Evolutionary conservation across 176 grass and related monocot genomes (phyloP), one percentile per base, ranked within the genome.

Genomic region (Olyra latifolia): DNA sequence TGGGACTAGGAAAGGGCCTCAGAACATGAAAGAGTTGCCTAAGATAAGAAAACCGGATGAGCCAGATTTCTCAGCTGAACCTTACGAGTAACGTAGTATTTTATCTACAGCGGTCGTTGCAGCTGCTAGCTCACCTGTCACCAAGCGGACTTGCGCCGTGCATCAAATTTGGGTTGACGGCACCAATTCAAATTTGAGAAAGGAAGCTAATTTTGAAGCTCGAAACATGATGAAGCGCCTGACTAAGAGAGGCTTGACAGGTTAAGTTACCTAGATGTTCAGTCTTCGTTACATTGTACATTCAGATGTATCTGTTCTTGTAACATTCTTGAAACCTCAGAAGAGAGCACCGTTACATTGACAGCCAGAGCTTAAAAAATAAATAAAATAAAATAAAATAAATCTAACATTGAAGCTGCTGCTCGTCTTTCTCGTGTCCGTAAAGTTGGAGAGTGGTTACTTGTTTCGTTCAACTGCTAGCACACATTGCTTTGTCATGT

Each of bases 1-100:
- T 78, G 84, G 81, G 56, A 86, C 69, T 63, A 95, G 95, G 79
- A 95, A 98, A 80, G 80, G 77, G 66, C 83, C 76, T 69, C 86
- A 79, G 66, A 91, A 83, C 48, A 84, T 78, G 7, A 87, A 91
- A 66, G 92, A 88, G 14, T 50, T 93, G 82, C 84, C 88, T 3
- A 99, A 87, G 68, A 52, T 99, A 32, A 88, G 60, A 68, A 99
- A 99, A 67, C 96, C 96, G 13, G 90, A 93, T 8, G 96, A 95
- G 62, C 92, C 96, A 1, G 92, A 99, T 77, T 99, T 99, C 84
- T 99, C 90, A 52, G 75, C 86, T 38, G 96, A 95, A 60, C 77
- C 81, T 76, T 94, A 81, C 3, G 92, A 91, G 13, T 99, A 52
- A 50, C 29, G 39, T 49, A 12, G 8, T 49, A n/a, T 47, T 17